Base-by-base conservation (phyloP, 2,329 filamentous ascomycete species). In the Myriosclerotinia duriaeana region DNA sequence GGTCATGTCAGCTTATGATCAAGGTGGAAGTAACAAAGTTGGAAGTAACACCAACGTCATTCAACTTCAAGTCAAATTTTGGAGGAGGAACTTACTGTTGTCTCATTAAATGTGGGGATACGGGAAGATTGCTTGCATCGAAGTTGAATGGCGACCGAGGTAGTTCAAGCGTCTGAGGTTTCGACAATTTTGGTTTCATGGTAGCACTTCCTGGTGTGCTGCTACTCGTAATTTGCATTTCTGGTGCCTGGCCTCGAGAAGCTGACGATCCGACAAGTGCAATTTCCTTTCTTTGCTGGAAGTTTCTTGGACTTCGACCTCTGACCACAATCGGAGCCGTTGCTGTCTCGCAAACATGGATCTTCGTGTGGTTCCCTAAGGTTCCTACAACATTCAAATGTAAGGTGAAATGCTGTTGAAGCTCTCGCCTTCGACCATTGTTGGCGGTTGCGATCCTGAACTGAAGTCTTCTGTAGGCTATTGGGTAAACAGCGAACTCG, bases 401-500 rank as follows among this genome's bases (percentile, higher is more conserved):
- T 67, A 98, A 84, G 14, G 96, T 88, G 78, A 98, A 98, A 79
- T 98, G 94, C 76, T 98, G 94, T 76, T 98, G 94, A 55, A 98
- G 84, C 77, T 98, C 94, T 80, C 97, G 96, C 69, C 94, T 85
- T 68, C 94, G 87, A 14, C 94, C 94, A 76, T 98, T 98, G 79
- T 98, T 98, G 66, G 94, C 94, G 11, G 94, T 98, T 22, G 94
- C 94, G 82, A 89, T 96, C 73, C 94, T 85, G 76, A 98, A 98
- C 74, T 98, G 94, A 69, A 98, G 80, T 67, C 94, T 86, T 74
- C 95, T 93, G 92, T 94, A 98, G 56, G 93, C 92, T 70, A 98
- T 93, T 5, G 93, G 93, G 73, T 96, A 96, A 54, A 91, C 93
- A 20, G 92, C 91, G 71, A 90, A 94, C 71, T 97, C 93, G 15